Evolutionary conservation across 352 stramenopile genomes (phyloP).

Genomic region (Elongisporangium anandrum): DNA sequence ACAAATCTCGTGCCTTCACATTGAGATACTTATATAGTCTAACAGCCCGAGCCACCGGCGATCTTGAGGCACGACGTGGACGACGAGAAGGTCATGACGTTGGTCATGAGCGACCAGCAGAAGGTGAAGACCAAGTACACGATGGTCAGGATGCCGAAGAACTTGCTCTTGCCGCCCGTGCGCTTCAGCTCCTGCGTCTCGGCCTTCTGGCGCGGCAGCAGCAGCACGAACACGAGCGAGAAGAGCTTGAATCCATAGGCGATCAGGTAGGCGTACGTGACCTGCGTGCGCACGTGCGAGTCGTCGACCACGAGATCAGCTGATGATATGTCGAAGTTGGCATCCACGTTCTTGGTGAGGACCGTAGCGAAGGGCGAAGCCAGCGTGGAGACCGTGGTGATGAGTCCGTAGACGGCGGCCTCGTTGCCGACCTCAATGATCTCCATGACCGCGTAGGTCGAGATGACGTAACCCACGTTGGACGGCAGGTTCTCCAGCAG

Average conservation of each 20-base stretch:
- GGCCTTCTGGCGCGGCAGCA: constrained; percentile 27
- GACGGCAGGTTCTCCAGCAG: constrained; percentile 21
- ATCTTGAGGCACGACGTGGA: constrained; percentile 28
- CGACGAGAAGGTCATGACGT: constrained; percentile 30
- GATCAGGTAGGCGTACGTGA: constrained; percentile 29
- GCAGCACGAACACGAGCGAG: constrained; percentile 19
- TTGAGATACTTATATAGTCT: no score
- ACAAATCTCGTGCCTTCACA: no score
- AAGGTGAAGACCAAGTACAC: constrained; percentile 27
- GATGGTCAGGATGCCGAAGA: constrained; percentile 22
- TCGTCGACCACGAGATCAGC: constrained; percentile 21
- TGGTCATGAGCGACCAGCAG: constrained; percentile 24
- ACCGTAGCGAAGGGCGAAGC: constrained; percentile 23
- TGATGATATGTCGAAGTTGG: constrained; percentile 15
- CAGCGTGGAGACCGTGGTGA: constrained; percentile 24
- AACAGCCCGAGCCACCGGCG: constrained; percentile 32
- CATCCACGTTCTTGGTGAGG: constrained; percentile 22
- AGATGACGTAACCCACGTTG: constrained; percentile 19
- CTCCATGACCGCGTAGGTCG: constrained; percentile 27
- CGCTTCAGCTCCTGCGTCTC: constrained; percentile 24
- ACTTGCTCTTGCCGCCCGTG: constrained; percentile 19
- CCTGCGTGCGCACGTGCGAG: constrained; percentile 18
- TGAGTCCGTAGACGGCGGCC: constrained; percentile 27
- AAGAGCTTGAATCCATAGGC: constrained; percentile 24
- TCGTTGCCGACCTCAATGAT: constrained; percentile 31